A percentile compares a stretch with the other conserved stretches of the same genome.
phyloP scores from a whole-genome alignment of 805 yeast genomes.

The Jamesozyma lodderae region DNA sequence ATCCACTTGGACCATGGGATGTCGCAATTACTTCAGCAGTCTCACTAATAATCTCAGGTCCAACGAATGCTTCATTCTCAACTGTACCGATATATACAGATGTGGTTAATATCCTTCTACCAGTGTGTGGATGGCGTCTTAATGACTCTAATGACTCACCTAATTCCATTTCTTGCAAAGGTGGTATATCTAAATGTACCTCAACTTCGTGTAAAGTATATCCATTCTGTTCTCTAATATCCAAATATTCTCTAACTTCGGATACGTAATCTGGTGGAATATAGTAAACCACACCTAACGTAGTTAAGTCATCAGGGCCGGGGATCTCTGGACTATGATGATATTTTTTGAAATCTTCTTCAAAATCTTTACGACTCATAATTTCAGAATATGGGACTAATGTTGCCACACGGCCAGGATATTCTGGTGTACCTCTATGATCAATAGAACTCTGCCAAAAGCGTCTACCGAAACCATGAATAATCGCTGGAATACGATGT shows the following conservation, averaged over 20 bases:
- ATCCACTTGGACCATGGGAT: slow-evolving; percentile 73
- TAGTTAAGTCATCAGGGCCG: slow-evolving; percentile 38
- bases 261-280: slow-evolving; percentile 55
- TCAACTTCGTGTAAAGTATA: slow-evolving; percentile 61
- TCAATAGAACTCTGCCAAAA: slow-evolving; percentile 91
- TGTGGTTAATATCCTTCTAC: slow-evolving; percentile 42
- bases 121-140: slow-evolving; percentile 27
- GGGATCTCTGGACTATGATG: not conserved
- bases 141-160: slow-evolving; percentile 20
- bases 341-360: slow-evolving; percentile 33
- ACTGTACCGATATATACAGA: slow-evolving; percentile 76
- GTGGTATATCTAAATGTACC: slow-evolving; percentile 39
- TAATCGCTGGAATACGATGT: slow-evolving; percentile 58
- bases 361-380: slow-evolving; percentile 33
- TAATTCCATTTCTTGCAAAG: slow-evolving; percentile 21
- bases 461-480: slow-evolving; percentile 67
- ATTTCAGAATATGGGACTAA: slow-evolving; percentile 54
- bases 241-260: slow-evolving; percentile 60
- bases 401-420: slow-evolving; percentile 88
- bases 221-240: slow-evolving; percentile 83
- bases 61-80: slow-evolving; percentile 73
- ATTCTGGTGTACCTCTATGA: slow-evolving; percentile 78
- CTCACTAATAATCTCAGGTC: slow-evolving; percentile 54
- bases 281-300: slow-evolving; percentile 80
- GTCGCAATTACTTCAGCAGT: slow-evolving; percentile 55